Percentiles rank a stretch among this genome's conserved stretches.
These are phyloP conservation scores for Phlyctochytrium arcticum DNA, from an alignment of 192 early-diverging fungal species.

Conservation along the genomic window DNA sequence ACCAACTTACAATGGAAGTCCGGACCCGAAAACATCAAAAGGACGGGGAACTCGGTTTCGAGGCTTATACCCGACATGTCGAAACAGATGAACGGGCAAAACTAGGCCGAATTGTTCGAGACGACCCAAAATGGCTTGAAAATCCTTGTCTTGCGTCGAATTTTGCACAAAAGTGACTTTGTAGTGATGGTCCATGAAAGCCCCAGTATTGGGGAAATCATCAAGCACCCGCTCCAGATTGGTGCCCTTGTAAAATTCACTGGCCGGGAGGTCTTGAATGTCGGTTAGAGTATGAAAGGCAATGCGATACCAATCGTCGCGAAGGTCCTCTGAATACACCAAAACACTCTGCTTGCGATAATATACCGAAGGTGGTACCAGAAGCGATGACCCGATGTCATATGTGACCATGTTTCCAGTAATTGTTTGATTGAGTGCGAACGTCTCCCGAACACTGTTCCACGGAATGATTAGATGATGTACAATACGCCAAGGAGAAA, in stretches of 20 bases:
- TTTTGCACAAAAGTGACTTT: neutral
- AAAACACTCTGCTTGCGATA: neutral
- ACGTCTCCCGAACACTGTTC: constrained; percentile 6
- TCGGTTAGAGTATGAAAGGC: constrained; percentile 3
- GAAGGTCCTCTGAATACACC: neutral
- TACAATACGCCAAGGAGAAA: too few species aligned
- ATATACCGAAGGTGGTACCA: constrained; percentile 7
- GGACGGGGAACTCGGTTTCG: constrained; percentile 1
- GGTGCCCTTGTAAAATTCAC: neutral
- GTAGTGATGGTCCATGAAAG: constrained; percentile 20
- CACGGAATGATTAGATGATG: too few species aligned
- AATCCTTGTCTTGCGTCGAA: neutral
- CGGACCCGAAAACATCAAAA: constrained; percentile 7
- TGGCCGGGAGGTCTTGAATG: neutral
- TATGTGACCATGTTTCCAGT: neutral
- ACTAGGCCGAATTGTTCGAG: constrained; percentile 11
- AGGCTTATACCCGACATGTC: neutral
- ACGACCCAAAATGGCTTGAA: neutral
- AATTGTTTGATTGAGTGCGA: neutral
- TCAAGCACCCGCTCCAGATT: neutral
- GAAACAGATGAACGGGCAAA: neutral
- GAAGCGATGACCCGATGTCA: constrained; percentile 9
- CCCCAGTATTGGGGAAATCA: constrained; percentile 5
- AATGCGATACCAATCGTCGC: neutral
- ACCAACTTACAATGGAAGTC: constrained; percentile 2